Conservation (phyloP, 169 alveolate species). For the Plasmodium sp. region DNA sequence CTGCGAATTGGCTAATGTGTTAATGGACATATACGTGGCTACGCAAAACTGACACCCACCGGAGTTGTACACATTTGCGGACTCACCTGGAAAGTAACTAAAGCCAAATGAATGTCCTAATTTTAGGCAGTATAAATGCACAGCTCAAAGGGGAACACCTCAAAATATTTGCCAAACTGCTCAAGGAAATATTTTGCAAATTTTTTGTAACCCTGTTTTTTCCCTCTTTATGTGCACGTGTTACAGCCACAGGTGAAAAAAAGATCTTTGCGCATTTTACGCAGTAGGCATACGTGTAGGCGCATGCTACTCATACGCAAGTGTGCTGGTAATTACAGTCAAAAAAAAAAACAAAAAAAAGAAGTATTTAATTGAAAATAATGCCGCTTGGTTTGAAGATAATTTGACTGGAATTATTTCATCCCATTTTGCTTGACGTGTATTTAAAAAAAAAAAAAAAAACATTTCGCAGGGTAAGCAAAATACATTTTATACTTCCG, state of each 20-base stretch:
- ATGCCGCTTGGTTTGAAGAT: not conserved
- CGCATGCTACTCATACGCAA: not conserved
- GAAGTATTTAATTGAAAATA: not conserved
- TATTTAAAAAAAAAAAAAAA: not conserved
- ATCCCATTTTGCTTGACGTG: not conserved
- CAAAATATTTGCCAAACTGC: not conserved
- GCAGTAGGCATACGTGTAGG: not conserved
- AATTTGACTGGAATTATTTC: not conserved
- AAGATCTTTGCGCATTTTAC: not conserved
- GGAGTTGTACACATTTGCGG: not conserved
- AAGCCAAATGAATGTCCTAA: not conserved
- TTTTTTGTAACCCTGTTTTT: not conserved
- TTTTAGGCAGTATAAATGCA: not conserved
- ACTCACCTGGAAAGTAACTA: not conserved
- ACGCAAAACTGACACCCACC: not conserved
- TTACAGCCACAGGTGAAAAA: not conserved
- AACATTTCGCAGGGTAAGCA: not conserved
- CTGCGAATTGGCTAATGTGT: not conserved
- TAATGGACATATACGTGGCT: not conserved
- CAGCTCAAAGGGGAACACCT: not conserved
- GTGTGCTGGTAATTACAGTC: not conserved
- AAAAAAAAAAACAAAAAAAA: not conserved
- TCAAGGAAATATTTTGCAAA: not conserved
- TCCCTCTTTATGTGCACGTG: not conserved
- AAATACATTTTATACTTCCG: not conserved